Base-by-base conservation (phyloP, 1,284 basidiomycete genomes). In the Moesziomyces globuligerus region DNA sequence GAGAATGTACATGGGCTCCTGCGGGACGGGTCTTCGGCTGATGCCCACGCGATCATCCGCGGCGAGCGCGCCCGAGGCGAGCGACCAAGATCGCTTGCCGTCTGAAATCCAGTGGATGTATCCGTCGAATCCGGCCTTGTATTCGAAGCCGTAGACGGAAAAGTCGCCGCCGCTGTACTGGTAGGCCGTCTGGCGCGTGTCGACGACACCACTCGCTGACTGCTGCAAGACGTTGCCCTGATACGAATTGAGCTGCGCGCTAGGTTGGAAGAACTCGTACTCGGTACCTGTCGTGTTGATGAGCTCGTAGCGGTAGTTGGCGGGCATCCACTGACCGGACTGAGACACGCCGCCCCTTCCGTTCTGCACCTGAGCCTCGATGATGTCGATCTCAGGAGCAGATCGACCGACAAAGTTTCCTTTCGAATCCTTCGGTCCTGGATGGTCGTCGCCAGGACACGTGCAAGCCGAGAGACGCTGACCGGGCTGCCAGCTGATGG, bases 401-500 rank as follows among this genome's bases (percentile, higher is more conserved):
- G 85, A 83, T 24, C 89, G 72, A n/a, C 88, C 93, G 3, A 90
- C 88, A 74, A 86, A 91, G 2, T 89, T 87, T 17, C 91, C 92
- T 70, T 89, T 86, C 0, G 83, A 50, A 34, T 85, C 85, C 38
- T 86, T 83, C 13, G 92, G 92, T 0, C 92, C 92, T 0, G 92
- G 93, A 80, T 94, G 93, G 1, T 90, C 89, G 62, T 91, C 89
- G 21, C 87, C 88, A 0, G 89, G 84, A 76, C 89, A 94, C 1
- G 92, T 93, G 76, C 92, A 82, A 40, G 84, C 53, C 34, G 71
- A 72, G 2, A 94, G 85, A 25, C 90, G 87, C 81, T 94, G 93
- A 8, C 92, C 93, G 1, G 89, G 89, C 10, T 93, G 85, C 85
- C 87, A 84, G n/a, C 74, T 76, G 45, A 75, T 64, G 15, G 60